Base-by-base conservation (phyloP, 768 basidiomycete species). In the Xerocomus potaroensis region DNA sequence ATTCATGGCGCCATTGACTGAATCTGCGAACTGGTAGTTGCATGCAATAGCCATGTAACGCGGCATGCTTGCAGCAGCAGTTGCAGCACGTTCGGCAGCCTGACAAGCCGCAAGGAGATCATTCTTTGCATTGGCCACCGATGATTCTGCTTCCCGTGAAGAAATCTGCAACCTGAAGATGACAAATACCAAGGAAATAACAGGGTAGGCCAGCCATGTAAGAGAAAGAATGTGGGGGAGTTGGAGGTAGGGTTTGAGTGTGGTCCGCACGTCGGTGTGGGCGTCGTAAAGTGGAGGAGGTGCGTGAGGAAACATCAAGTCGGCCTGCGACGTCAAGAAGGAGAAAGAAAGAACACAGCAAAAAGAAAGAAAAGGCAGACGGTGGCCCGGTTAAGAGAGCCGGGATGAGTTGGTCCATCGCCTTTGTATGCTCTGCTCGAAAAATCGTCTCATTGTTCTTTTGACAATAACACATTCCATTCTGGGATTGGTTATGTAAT, bases 171-270 rank as follows among this genome's bases (percentile, higher is more conserved):
- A 77, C 45, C 90, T 80, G 60, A 92, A 91, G 27, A 85, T 85
- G 64, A 94, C 80, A 61, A 97, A 88, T 54, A 92, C 64, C 48
- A 97, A 80, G 21, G 92, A 94, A 33, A 95, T 70, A 23, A 96
- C 83, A 26, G 91, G 91, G 54, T 91, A 92, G 8, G 92, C 90
- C 31, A 97, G 84, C 85, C 91, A 89, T 61, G 88, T 78, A 11
- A 95, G 79, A 19, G 91, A 91, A 24, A 95, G 78, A 37, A 91
- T 76, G 58, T 94, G 83, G 23, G 82, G 75, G 29, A 93, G 84
- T 54, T 82, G 76, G 40, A 97, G 83, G 66, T 94, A 94, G 8
- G 92, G 89, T 50, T 76, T 83, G 47, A 93, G 81, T 15, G 62
- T 51, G 29, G 53, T 54, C 22, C 33, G 59, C 46, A 50, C 37